These are phyloP conservation scores for Fusarium continuum DNA, from an alignment of 2,329 filamentous ascomycete species.

Conservation along the genomic window DNA sequence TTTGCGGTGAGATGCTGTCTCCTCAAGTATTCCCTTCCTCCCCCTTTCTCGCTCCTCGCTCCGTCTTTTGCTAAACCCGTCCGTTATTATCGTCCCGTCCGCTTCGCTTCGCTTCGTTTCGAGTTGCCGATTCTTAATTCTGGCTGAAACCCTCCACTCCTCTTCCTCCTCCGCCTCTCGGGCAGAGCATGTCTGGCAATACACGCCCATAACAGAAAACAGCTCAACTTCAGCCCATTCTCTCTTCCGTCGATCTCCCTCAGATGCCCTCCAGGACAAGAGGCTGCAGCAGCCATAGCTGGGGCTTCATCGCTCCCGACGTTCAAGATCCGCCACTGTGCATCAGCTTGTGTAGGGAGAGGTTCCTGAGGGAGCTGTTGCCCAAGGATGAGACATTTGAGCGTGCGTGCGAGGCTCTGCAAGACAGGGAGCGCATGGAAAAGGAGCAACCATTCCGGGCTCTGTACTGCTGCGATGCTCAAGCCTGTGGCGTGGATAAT, in stretches of 20 bases:
- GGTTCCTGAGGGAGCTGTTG: conserved; percentile 46
- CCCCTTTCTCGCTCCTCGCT: conserved; percentile 1
- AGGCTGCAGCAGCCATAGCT: conserved; percentile 39
- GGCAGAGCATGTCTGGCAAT: conserved; percentile 23
- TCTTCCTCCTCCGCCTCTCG: background rate
- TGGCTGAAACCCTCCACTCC: conserved; percentile 32
- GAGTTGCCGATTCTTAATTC: conserved; percentile 34
- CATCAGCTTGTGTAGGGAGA: conserved; percentile 47
- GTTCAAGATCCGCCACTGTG: conserved; percentile 48
- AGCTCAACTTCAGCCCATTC: background rate
- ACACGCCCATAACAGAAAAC: conserved; percentile 20
- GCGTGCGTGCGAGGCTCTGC: conserved; percentile 47
- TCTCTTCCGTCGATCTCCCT: background rate
- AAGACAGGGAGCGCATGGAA: conserved; percentile 38
- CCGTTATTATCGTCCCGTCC: background rate
- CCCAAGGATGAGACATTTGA: conserved; percentile 45
- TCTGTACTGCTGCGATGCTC: conserved; percentile 63
- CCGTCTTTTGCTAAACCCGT: conserved; percentile 7
- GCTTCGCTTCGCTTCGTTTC: conserved; percentile 33
- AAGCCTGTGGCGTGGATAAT: conserved; percentile 58
- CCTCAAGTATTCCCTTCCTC: conserved; percentile 10
- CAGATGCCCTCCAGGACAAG: conserved; percentile 15
- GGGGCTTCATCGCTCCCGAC: conserved; percentile 45
- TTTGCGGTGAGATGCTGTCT: conserved; percentile 2
- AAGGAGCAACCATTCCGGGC: conserved; percentile 50